A percentile compares a stretch with the other conserved stretches of the same genome.
Conservation (phyloP, 108 stramenopile genomes). For the Nannochloropsis oceanica region DNA sequence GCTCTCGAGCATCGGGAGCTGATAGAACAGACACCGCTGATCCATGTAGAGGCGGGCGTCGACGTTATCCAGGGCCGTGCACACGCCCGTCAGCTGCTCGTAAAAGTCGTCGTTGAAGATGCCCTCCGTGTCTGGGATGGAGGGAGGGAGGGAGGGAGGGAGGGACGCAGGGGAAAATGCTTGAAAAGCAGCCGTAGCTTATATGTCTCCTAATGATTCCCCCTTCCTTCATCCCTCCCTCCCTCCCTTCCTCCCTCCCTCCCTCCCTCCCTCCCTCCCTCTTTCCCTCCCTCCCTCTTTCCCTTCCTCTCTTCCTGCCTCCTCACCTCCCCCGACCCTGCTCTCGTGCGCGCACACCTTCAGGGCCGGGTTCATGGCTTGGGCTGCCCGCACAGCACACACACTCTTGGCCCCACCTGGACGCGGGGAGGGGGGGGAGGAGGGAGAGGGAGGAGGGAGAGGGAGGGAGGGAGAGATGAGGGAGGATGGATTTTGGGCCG, state of each 20-base stretch:
- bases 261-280: background rate
- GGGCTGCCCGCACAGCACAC: background rate
- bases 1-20: conserved; percentile 89
- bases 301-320: background rate
- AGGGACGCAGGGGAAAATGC: too few relatives aligned
- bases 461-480: background rate
- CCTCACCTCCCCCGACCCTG: background rate
- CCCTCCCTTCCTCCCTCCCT: too few relatives aligned
- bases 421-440: background rate
- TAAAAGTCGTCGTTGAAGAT: conserved; percentile 95
- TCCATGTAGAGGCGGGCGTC: conserved; percentile 96
- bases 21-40: conserved; percentile 81
- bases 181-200: background rate
- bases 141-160: conserved; percentile 72
- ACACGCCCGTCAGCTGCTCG: conserved; percentile 60
- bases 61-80: conserved; percentile 96
- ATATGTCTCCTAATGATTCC: background rate
- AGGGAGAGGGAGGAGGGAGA: background rate
- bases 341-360: background rate
- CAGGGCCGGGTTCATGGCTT: background rate
- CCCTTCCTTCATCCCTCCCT: background rate
- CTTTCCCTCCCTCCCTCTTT: background rate
- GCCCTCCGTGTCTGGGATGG: conserved; percentile 78
- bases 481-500: background rate
- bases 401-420: background rate